Evolutionary conservation across 306 rosid genomes (phyloP).

Genomic region (Fragaria ananassa): DNA sequence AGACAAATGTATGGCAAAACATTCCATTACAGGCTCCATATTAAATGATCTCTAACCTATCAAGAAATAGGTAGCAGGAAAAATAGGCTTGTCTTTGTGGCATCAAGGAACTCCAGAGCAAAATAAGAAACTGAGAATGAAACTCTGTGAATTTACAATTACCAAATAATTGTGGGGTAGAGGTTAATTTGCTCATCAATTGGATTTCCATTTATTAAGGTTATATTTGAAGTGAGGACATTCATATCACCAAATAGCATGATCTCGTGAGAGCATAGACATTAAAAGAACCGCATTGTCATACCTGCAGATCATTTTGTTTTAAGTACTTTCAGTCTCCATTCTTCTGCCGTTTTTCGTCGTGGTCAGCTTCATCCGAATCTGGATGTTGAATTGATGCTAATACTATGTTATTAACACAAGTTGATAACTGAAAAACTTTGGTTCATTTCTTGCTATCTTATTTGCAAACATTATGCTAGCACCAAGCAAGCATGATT

Average conservation of each 20-base stretch:
- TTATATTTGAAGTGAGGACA: not conserved
- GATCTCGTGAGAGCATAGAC: not conserved
- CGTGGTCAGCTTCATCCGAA: slow-evolving; percentile 17
- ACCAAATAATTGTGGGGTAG: not conserved
- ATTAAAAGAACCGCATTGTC: not conserved
- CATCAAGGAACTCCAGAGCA: not conserved
- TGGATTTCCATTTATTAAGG: not conserved
- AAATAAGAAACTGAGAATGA: not conserved
- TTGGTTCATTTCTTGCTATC: not conserved
- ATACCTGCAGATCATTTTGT: slow-evolving; percentile 26
- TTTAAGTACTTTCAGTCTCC: slow-evolving; percentile 23
- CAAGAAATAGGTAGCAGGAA: not conserved
- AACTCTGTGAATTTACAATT: not conserved
- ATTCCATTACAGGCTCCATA: not conserved
- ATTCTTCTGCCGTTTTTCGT: slow-evolving; percentile 23
- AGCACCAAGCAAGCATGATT: not conserved
- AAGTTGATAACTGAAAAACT: slow-evolving; percentile 13
- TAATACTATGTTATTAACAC: not conserved
- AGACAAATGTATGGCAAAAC: not conserved
- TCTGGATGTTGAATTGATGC: slow-evolving; percentile 3
- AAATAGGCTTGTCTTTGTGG: not conserved
- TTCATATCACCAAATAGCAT: not conserved
- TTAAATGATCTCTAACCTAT: not conserved
- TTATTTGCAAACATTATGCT: not conserved
- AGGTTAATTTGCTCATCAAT: slow-evolving; percentile 3